Percentiles rank a stretch among this genome's conserved stretches.
These are phyloP conservation scores for Chloroidium sp. DNA, from an alignment of 163 green algal species.

Conservation along the genomic window DNA sequence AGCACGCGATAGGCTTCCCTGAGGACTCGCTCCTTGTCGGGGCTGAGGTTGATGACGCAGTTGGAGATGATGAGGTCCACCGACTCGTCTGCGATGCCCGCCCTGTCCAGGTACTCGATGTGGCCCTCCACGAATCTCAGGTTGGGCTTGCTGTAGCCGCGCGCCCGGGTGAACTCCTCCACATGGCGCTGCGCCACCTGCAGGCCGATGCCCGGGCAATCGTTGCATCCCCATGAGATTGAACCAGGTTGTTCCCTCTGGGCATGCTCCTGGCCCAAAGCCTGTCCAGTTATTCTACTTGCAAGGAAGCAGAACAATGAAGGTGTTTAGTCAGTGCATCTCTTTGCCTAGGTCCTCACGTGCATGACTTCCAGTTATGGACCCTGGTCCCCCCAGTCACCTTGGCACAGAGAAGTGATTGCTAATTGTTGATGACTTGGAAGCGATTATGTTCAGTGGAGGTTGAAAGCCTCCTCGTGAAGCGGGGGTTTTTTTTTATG, in stretches of 20 bases:
- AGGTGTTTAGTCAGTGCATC: not conserved
- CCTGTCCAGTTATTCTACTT: too few species aligned
- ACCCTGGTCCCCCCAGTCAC: too few species aligned
- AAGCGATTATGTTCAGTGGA: too few species aligned
- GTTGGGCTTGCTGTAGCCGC: slow-evolving; percentile 73
- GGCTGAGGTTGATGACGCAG: slow-evolving; percentile 92
- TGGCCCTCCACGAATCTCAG: slow-evolving; percentile 82
- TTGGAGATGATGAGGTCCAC: slow-evolving; percentile 90
- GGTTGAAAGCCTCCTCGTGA: too few species aligned
- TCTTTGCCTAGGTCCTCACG: too few species aligned
- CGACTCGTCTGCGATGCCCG: slow-evolving; percentile 55
- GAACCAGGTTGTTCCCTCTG: too few species aligned
- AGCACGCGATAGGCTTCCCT: slow-evolving; percentile 68
- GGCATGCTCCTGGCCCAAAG: too few species aligned
- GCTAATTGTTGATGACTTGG: too few species aligned
- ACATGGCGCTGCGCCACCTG: slow-evolving; percentile 47
- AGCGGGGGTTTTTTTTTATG: too few species aligned
- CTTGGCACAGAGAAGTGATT: too few species aligned
- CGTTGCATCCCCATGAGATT: not conserved
- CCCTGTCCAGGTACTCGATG: slow-evolving; percentile 78
- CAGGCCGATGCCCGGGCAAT: slow-evolving; percentile 1
- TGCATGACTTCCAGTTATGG: too few species aligned
- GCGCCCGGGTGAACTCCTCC: slow-evolving; percentile 64
- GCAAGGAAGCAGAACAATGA: not conserved
- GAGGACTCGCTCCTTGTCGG: slow-evolving; percentile 84